Conservation (phyloP, 2,329 filamentous ascomycete species). For the Fusarium drepaniforme region DNA sequence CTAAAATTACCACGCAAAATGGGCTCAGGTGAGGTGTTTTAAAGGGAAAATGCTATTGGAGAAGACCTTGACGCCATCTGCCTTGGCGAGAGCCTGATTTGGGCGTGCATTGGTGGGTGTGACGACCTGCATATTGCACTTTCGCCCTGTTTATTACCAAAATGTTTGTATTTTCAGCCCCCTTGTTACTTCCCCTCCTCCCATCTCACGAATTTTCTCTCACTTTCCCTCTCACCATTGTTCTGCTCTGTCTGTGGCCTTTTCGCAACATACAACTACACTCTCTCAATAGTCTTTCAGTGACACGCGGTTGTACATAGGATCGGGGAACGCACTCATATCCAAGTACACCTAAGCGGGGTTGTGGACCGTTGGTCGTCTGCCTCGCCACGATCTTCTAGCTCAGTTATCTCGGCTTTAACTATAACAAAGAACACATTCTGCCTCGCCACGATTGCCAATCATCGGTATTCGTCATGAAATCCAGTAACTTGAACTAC, state of each 20-base stretch:
- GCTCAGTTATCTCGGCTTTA: no score
- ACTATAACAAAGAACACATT: no score
- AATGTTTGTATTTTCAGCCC: background rate
- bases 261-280: background rate
- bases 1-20: background rate
- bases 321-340: no score
- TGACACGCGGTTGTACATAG: no score
- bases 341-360: no score
- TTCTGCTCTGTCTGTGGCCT: fast-evolving
- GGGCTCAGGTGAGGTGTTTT: background rate
- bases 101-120: background rate
- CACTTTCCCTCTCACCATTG: fast-evolving
- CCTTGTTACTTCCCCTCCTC: background rate
- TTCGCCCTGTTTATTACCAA: background rate
- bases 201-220: background rate
- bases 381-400: no score
- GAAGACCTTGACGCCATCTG: background rate
- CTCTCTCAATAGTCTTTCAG: no score
- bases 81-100: background rate
- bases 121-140: background rate
- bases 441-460: no score
- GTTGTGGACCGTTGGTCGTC: no score
- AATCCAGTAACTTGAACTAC: no score
- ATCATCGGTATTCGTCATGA: no score
- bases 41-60: background rate